Evolutionary conservation across 1,284 basidiomycete genomes (phyloP).

Genomic region (Trichosporon sp.): DNA sequence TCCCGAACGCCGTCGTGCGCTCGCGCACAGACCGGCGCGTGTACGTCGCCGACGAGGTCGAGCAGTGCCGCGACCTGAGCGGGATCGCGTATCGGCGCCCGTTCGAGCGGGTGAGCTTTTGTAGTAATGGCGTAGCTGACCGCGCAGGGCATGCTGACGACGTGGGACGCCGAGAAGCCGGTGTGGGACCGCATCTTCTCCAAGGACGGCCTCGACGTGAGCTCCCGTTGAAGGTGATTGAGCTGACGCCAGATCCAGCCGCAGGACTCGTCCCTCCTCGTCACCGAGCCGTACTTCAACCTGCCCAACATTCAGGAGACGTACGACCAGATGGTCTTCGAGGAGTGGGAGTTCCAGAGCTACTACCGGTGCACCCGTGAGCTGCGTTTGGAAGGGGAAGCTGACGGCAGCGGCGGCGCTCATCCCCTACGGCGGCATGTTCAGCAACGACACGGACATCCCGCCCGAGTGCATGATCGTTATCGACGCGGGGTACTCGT

Average conservation of each 20-base stretch:
- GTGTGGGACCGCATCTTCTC: conserved; percentile 84
- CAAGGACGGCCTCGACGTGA: conserved; percentile 62
- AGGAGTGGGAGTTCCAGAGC: conserved; percentile 87
- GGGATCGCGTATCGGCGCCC: conserved; percentile 74
- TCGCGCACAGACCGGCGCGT: conserved; percentile 72
- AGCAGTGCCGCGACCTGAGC: conserved; percentile 67
- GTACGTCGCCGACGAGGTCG: conserved; percentile 77
- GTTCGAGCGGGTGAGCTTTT: conserved; percentile 68
- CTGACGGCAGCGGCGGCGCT: conserved; percentile 63
- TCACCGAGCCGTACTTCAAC: conserved; percentile 93
- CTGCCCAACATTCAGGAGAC: conserved; percentile 82
- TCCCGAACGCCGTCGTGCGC: conserved; percentile 72
- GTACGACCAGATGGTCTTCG: conserved; percentile 90
- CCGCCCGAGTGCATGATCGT: conserved; percentile 73
- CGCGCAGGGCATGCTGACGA: conserved; percentile 73
- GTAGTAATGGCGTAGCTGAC: conserved; percentile 13
- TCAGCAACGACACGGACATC: conserved; percentile 53
- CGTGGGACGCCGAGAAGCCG: conserved; percentile 88
- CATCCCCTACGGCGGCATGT: conserved; percentile 66
- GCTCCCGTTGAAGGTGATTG: conserved; percentile 29
- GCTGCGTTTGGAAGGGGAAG: conserved; percentile 33
- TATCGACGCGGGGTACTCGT: conserved; percentile 87
- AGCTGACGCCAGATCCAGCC: conserved; percentile 60
- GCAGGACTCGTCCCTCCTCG: conserved; percentile 64
- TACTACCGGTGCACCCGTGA: conserved; percentile 75